Evolutionary conservation across 2,329 filamentous ascomycete genomes (phyloP).

Genomic region (Zasmidium citrigriseum): DNA sequence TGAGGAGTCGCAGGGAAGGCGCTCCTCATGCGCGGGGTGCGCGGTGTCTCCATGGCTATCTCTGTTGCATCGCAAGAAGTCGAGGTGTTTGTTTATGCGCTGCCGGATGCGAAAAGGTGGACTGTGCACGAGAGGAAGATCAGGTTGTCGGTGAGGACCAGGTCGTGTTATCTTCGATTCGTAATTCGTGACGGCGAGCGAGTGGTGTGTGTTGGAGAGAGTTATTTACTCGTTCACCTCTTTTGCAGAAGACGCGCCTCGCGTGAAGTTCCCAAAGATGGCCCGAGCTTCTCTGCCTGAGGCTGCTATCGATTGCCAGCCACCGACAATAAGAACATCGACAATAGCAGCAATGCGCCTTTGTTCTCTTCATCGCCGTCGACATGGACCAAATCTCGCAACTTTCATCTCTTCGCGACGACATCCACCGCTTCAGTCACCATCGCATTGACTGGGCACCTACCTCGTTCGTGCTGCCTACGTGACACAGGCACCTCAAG

Average conservation of each 20-base stretch:
- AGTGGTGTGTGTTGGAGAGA: not conserved
- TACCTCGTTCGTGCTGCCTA: not conserved
- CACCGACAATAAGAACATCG: not conserved
- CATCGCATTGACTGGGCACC: not conserved
- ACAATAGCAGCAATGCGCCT: not conserved
- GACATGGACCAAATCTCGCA: not conserved
- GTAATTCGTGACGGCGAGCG: not conserved
- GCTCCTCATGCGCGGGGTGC: conserved; percentile 79
- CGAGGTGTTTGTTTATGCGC: conserved; percentile 8
- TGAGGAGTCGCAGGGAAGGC: conserved; percentile 76
- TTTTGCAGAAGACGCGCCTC: not conserved
- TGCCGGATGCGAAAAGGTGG: too few species aligned
- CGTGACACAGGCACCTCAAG: not conserved
- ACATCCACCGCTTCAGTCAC: not conserved
- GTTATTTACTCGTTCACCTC: not conserved
- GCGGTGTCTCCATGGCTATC: conserved; percentile 61
- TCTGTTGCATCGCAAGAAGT: conserved; percentile 4
- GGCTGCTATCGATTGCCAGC: not conserved
- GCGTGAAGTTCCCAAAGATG: not conserved
- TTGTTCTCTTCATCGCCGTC: not conserved
- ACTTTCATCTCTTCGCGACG: not conserved
- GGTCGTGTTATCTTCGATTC: not conserved
- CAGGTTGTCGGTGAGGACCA: too few species aligned
- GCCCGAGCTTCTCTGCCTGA: not conserved
- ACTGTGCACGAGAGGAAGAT: too few species aligned